These are phyloP conservation scores for Vigna reflexopilosa DNA, from an alignment of 306 rosid genomes.

Conservation along the genomic window DNA sequence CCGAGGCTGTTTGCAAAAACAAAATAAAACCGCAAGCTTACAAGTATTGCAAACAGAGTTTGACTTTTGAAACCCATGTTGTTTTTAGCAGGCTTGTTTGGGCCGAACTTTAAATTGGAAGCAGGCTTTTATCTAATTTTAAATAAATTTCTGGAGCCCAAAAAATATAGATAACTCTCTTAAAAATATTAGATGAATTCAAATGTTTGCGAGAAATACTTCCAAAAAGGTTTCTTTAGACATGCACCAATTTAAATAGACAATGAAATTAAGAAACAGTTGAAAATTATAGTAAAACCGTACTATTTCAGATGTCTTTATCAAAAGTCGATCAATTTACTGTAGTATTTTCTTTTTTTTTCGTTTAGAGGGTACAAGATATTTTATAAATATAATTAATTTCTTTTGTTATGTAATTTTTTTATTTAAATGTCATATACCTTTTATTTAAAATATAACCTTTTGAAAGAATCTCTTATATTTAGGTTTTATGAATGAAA, in stretches of 20 bases:
- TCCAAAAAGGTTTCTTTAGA: neutral
- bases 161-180: too few relatives aligned
- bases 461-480: too few relatives aligned
- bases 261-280: neutral
- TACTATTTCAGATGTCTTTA: neutral
- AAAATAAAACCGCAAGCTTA: neutral
- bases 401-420: neutral
- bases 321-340: neutral
- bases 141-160: neutral
- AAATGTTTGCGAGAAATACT: neutral
- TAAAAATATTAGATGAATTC: neutral
- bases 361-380: neutral
- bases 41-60: neutral
- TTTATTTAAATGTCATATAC: neutral
- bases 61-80: neutral
- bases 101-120: neutral
- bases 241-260: neutral
- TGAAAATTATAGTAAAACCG: neutral
- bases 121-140: neutral
- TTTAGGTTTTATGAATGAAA: too few relatives aligned
- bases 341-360: too few relatives aligned
- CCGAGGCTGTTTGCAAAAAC: neutral
- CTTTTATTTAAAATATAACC: neutral
- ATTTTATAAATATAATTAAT: neutral
- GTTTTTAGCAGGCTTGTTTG: neutral